These are phyloP conservation scores for Artemisia tridentata DNA, from an alignment of 129 eudicot species.

Conservation along the genomic window DNA sequence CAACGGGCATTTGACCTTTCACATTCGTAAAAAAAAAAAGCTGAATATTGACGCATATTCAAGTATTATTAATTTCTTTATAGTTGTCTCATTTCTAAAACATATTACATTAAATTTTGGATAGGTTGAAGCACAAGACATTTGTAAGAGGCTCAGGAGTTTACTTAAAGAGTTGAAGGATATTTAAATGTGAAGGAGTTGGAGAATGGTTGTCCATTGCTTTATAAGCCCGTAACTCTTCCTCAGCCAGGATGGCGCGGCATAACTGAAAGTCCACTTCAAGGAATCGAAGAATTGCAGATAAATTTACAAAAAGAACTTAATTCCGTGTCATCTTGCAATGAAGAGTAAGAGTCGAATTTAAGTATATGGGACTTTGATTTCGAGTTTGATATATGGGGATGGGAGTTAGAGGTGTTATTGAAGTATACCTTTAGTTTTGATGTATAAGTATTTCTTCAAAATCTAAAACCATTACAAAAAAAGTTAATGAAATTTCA, in stretches of 20 bases:
- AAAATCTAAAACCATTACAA: too few species aligned
- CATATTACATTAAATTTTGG: not conserved
- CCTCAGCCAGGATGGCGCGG: too few species aligned
- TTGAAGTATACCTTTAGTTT: too few species aligned
- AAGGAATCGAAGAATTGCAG: too few species aligned
- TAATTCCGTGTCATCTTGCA: too few species aligned
- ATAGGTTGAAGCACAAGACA: slow-evolving; percentile 33
- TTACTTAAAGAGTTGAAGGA: slow-evolving; percentile 33
- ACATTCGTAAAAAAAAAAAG: slow-evolving; percentile 35
- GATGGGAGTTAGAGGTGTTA: slow-evolving; percentile 20
- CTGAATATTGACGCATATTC: slow-evolving; percentile 2
- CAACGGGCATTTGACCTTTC: slow-evolving; percentile 36
- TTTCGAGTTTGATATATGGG: slow-evolving; percentile 28
- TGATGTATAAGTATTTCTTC: too few species aligned
- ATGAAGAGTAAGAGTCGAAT: slow-evolving; percentile 11
- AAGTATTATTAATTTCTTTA: not conserved
- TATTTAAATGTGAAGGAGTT: slow-evolving; percentile 10
- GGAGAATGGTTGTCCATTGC: slow-evolving; percentile 7
- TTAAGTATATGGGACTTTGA: slow-evolving; percentile 43
- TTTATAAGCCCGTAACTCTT: not conserved
- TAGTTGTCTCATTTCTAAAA: not conserved
- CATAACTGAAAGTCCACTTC: too few species aligned
- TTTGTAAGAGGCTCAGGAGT: slow-evolving; percentile 31
- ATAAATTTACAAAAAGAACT: too few species aligned
- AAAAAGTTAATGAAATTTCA: too few species aligned